A percentile compares a stretch with the other conserved stretches of the same genome.
phyloP scores from a whole-genome alignment of 192 early-diverging fungal genomes.

The Kickxella alabastrina region DNA sequence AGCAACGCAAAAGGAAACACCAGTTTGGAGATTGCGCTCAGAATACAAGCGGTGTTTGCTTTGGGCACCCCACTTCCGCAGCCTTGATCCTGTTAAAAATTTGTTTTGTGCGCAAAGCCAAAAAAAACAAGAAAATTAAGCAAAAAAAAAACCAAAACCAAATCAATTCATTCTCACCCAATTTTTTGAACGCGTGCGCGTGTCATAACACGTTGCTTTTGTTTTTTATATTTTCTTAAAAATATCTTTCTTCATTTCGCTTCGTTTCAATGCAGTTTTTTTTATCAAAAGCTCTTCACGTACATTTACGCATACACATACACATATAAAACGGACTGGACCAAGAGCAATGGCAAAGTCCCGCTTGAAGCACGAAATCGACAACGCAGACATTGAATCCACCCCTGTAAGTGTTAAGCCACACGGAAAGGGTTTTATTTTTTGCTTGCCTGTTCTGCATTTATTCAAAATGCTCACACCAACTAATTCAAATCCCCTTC shows the following conservation, averaged over 20 bases:
- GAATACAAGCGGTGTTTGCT: too few species aligned
- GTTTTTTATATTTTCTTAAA: neutral
- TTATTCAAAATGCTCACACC: too few species aligned
- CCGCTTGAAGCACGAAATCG: constrained; percentile 24
- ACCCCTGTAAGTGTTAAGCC: neutral
- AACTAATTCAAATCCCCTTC: neutral
- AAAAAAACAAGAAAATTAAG: neutral
- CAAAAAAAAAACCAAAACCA: too few species aligned
- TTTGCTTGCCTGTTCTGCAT: too few species aligned
- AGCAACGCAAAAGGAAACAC: too few species aligned
- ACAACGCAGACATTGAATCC: neutral
- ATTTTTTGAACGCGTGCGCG: neutral
- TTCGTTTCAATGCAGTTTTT: neutral
- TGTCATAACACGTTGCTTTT: too few species aligned
- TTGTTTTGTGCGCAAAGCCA: neutral
- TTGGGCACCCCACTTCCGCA: too few species aligned
- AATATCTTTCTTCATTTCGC: neutral
- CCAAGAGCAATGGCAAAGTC: constrained; percentile 37
- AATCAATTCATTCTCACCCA: too few species aligned
- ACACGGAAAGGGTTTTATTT: too few species aligned
- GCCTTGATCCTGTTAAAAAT: neutral
- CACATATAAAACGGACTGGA: too few species aligned
- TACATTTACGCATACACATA: too few species aligned
- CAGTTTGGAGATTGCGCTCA: too few species aligned
- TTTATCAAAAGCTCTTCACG: neutral